Conservation (phyloP, 2,329 filamentous ascomycete species). For the Clonostachys rhizophaga region DNA sequence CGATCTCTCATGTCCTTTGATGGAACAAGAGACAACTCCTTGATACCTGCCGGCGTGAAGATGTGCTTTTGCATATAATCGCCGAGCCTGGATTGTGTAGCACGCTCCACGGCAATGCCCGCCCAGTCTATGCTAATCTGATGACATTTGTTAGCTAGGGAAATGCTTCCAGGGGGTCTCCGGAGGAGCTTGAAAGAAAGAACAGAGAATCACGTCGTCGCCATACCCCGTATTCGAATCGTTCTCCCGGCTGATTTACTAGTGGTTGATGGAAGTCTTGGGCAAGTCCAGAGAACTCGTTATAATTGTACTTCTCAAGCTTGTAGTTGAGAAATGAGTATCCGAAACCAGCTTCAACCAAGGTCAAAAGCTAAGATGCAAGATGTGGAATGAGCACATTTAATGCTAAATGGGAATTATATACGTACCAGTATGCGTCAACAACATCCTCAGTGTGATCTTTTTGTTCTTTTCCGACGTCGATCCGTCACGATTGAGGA, state of each 20-base stretch:
- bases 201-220: no score
- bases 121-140: slow-evolving; percentile 45
- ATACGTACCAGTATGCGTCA: slow-evolving; percentile 29
- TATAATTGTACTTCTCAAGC: slow-evolving; percentile 29
- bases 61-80: slow-evolving; percentile 36
- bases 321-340: slow-evolving; percentile 42
- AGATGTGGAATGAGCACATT: background rate
- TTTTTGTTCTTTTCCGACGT: slow-evolving; percentile 35
- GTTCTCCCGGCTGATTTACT: background rate
- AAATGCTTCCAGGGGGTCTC: background rate
- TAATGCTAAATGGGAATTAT: background rate
- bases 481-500: slow-evolving; percentile 30
- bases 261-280: background rate
- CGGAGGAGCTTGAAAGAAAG: no score
- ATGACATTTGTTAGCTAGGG: slow-evolving; percentile 17
- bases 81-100: slow-evolving; percentile 27
- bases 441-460: slow-evolving; percentile 45
- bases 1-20: slow-evolving; percentile 37
- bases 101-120: slow-evolving; percentile 33
- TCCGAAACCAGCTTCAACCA: slow-evolving; percentile 36
- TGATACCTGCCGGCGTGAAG: slow-evolving; percentile 33
- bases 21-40: slow-evolving; percentile 47
- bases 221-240: background rate
- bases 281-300: slow-evolving; percentile 13
- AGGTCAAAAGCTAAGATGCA: background rate